Evolutionary conservation across 306 rosid species (phyloP).

Genomic region (Medicago ruthenica): DNA sequence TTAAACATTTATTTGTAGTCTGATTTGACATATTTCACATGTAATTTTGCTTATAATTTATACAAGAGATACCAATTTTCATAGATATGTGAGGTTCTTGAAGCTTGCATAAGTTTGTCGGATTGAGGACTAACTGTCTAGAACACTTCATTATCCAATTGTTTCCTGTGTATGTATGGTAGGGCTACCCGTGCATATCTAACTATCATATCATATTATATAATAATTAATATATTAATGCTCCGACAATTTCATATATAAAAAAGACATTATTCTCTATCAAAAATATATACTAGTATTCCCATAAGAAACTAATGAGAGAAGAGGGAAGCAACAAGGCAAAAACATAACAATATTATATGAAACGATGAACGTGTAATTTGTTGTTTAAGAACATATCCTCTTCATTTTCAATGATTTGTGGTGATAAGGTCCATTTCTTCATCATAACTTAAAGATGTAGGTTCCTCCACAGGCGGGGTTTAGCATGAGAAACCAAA

Average conservation of each 20-base stretch:
- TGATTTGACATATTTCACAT: background rate
- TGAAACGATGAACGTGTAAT: background rate
- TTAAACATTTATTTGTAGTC: background rate
- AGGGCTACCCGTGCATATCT: no score
- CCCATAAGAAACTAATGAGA: background rate
- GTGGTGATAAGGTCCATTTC: constrained; percentile 19
- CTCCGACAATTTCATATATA: background rate
- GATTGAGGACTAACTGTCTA: no score
- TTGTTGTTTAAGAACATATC: constrained; percentile 40
- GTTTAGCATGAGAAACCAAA: no score
- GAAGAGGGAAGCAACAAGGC: constrained; percentile 24
- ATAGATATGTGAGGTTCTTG: no score
- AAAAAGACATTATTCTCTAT: background rate
- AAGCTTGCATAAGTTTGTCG: no score
- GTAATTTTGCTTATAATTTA: no score
- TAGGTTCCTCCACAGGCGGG: constrained; percentile 44
- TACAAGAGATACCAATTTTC: no score
- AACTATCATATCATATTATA: no score
- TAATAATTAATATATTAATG: no score
- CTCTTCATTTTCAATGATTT: constrained; percentile 37
- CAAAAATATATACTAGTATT: background rate
- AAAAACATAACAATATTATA: constrained; percentile 24
- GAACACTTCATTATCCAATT: no score
- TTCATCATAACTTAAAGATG: constrained; percentile 19
- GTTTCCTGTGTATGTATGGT: no score